Percentiles rank a stretch among this genome's conserved stretches.
Conservation (phyloP, 352 stramenopile species). For the Phytophthora meadii region DNA sequence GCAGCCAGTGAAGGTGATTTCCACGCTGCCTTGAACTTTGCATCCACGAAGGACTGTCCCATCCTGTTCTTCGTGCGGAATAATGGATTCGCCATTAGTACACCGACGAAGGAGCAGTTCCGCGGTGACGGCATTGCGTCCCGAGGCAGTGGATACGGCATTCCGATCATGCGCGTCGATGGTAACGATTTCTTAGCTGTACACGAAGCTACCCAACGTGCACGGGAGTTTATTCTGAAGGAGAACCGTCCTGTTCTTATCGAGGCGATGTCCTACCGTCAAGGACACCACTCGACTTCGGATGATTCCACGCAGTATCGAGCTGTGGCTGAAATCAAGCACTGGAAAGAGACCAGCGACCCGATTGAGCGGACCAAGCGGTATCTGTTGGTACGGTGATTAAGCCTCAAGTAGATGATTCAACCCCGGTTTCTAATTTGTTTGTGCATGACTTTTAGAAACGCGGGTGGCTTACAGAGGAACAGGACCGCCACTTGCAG, state of each 20-base stretch:
- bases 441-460: conserved; percentile 38
- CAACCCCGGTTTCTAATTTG: background rate
- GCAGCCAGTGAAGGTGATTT: conserved; percentile 97
- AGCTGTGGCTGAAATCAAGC: conserved; percentile 92
- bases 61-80: conserved; percentile 99
- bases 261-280: conserved; percentile 98
- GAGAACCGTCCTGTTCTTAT: conserved; percentile 95
- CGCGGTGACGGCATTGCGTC: conserved; percentile 97
- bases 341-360: conserved; percentile 89
- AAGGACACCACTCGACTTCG: conserved; percentile 98
- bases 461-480: conserved; percentile 89
- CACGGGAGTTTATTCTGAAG: conserved; percentile 91
- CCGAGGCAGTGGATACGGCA: conserved; percentile 95
- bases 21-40: conserved; percentile 97
- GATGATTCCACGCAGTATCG: conserved; percentile 98
- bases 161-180: conserved; percentile 97
- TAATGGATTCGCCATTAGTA: conserved; percentile 99
- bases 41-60: conserved; percentile 94
- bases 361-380: conserved; percentile 92
- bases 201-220: conserved; percentile 90
- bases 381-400: conserved; percentile 85
- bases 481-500: conserved; percentile 81
- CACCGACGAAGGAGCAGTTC: conserved; percentile 96
- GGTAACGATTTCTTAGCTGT: conserved; percentile 98
- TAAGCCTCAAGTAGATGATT: background rate